Percentiles rank a stretch among this genome's conserved stretches.
These are phyloP conservation scores for Penicillium cosmopolitanum DNA, from an alignment of 495 filamentous ascomycete genomes.

Conservation along the genomic window DNA sequence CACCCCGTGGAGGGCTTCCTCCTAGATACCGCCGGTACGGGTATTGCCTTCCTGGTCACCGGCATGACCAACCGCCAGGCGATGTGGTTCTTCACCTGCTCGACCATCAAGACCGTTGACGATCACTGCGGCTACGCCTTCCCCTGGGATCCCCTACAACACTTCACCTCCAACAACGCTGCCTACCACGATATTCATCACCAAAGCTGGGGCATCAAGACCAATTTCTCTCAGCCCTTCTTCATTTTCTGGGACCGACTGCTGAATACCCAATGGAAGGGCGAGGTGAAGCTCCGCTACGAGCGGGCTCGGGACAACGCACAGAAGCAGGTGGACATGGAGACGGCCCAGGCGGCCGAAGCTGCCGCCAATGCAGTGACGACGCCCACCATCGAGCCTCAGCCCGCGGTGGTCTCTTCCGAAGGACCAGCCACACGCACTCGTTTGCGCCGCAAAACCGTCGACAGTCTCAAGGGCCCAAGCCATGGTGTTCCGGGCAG, in stretches of 20 bases:
- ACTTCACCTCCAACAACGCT: slow-evolving; percentile 88
- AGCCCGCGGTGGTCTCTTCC: slow-evolving; percentile 32
- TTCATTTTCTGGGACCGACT: slow-evolving; percentile 57
- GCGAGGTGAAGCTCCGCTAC: slow-evolving; percentile 49
- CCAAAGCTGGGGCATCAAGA: slow-evolving; percentile 96
- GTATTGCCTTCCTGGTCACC: slow-evolving; percentile 75
- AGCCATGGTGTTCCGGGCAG: slow-evolving; percentile 46
- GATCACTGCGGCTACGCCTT: slow-evolving; percentile 97
- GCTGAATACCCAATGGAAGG: slow-evolving; percentile 50
- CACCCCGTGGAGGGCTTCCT: slow-evolving; percentile 89
- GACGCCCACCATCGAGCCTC: slow-evolving; percentile 17
- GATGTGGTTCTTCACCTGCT: slow-evolving; percentile 82
- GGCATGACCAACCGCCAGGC: slow-evolving; percentile 78
- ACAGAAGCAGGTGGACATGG: slow-evolving; percentile 43
- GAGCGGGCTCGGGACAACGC: slow-evolving; percentile 48
- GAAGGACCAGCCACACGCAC: slow-evolving; percentile 38
- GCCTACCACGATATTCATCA: slow-evolving; percentile 97
- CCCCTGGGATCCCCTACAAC: slow-evolving; percentile 93
- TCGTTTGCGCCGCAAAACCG: slow-evolving; percentile 45
- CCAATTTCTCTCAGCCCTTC: slow-evolving; percentile 57
- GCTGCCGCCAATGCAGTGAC: slow-evolving; percentile 2
- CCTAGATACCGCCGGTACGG: slow-evolving; percentile 85
- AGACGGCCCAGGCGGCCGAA: slow-evolving; percentile 23
- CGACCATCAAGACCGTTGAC: slow-evolving; percentile 93
- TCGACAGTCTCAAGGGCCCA: slow-evolving; percentile 46